These are phyloP conservation scores for Phytophthora chlamydospora DNA, from an alignment of 352 stramenopile genomes.

Conservation along the genomic window DNA sequence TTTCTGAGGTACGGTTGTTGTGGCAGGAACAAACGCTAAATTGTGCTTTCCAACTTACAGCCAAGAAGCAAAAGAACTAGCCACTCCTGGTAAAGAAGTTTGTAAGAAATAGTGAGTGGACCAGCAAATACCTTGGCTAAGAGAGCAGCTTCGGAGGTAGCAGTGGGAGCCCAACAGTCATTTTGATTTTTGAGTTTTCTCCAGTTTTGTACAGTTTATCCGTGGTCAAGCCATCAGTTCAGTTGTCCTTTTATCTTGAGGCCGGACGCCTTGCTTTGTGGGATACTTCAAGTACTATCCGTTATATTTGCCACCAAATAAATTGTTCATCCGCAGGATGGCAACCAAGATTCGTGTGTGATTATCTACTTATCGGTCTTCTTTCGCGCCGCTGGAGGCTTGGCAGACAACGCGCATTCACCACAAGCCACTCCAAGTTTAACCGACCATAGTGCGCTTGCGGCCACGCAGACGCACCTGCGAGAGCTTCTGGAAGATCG, in stretches of 20 bases:
- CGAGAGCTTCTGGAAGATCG: slow-evolving; percentile 87
- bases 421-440: slow-evolving; percentile 19
- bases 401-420: not conserved
- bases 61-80: slow-evolving; percentile 79
- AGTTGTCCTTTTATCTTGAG: too few relatives aligned
- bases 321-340: too few relatives aligned
- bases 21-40: not conserved
- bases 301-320: too few relatives aligned
- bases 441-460: slow-evolving; percentile 93
- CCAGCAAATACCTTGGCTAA: not conserved
- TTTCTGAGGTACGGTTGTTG: slow-evolving; percentile 7
- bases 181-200: too few relatives aligned
- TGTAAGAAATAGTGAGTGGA: slow-evolving; percentile 28
- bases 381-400: too few relatives aligned
- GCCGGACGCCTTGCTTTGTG: too few relatives aligned
- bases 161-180: too few relatives aligned
- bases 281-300: too few relatives aligned
- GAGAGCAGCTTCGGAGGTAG: not conserved
- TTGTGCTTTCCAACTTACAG: slow-evolving; percentile 22
- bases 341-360: too few relatives aligned
- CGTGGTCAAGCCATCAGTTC: too few relatives aligned
- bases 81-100: slow-evolving; percentile 21
- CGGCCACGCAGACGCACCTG: slow-evolving; percentile 88
- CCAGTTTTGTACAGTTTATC: too few relatives aligned
- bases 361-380: too few relatives aligned